phyloP scores from a whole-genome alignment of 2,329 filamentous ascomycete genomes.

The Fusarium sp. region DNA sequence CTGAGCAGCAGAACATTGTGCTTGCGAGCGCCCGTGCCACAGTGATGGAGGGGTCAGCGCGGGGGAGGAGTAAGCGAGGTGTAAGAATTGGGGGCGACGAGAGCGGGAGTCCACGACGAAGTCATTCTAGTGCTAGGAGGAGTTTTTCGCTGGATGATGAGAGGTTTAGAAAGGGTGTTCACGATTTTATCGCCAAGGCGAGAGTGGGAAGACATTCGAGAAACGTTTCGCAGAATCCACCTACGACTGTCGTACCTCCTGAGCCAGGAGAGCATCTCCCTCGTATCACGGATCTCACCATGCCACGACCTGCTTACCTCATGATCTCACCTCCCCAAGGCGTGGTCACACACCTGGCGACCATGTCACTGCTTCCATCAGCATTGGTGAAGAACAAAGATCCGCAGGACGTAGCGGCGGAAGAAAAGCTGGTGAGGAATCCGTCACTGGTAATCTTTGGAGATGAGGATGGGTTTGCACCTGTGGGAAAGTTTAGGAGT shows the following conservation, averaged over 20 bases:
- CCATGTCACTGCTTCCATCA: constrained; percentile 63
- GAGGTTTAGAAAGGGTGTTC: constrained; percentile 56
- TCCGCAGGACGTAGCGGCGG: constrained; percentile 47
- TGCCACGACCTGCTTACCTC: constrained; percentile 63
- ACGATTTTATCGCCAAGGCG: constrained; percentile 57
- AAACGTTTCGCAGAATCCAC: constrained; percentile 18
- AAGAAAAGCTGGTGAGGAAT: constrained; percentile 66
- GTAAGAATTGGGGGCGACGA: constrained; percentile 63
- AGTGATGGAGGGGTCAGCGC: constrained; percentile 41
- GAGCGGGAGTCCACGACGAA: constrained; percentile 51
- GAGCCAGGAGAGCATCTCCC: constrained; percentile 41
- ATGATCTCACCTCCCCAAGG: constrained; percentile 75
- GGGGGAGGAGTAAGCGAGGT: constrained; percentile 46
- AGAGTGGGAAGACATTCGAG: constrained; percentile 37
- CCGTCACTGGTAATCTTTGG: constrained; percentile 79
- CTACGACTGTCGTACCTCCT: constrained; percentile 11
- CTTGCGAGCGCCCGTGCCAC: constrained; percentile 50
- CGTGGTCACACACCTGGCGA: constrained; percentile 67
- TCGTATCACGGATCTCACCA: constrained; percentile 47
- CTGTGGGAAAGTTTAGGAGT: constrained; percentile 67
- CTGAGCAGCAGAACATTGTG: constrained; percentile 66
- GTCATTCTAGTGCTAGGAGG: constrained; percentile 49
- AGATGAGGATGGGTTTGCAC: constrained; percentile 77
- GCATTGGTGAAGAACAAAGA: constrained; percentile 37
- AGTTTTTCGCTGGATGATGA: constrained; percentile 59